Percentiles rank a stretch among this genome's conserved stretches.
Conservation (phyloP, 225 moss, liverwort and hornwort species). For the Sphagnum contortum region DNA sequence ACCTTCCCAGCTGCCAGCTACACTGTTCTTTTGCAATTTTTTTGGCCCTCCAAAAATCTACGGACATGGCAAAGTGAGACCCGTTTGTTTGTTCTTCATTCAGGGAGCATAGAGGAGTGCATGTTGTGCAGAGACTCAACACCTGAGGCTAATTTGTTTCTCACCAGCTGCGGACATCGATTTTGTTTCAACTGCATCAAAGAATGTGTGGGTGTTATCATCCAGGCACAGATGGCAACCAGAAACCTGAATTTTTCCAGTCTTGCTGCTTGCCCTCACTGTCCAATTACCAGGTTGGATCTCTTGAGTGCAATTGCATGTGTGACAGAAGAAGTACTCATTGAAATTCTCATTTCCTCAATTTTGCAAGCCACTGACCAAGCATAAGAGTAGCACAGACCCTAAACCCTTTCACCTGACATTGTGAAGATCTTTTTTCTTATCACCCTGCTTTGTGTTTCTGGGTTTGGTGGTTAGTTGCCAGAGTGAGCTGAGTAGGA, state of each 20-base stretch:
- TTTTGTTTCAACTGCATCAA: slow-evolving; percentile 49
- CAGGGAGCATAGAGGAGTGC: slow-evolving; percentile 23
- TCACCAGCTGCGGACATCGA: slow-evolving; percentile 44
- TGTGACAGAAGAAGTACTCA: background rate
- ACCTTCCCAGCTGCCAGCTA: too few species aligned
- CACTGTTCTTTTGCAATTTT: too few species aligned
- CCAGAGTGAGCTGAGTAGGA: slow-evolving; percentile 51
- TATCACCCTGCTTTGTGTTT: background rate
- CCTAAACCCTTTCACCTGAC: too few species aligned
- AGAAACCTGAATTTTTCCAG: slow-evolving; percentile 20
- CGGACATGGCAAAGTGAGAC: too few species aligned
- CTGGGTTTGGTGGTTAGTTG: slow-evolving; percentile 24
- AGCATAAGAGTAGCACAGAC: too few species aligned
- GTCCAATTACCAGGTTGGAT: slow-evolving; percentile 42
- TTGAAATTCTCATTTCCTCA: background rate
- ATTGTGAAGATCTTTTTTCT: too few species aligned
- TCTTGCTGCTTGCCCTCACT: slow-evolving; percentile 24
- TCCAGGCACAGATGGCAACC: slow-evolving; percentile 28
- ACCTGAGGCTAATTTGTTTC: slow-evolving; percentile 28
- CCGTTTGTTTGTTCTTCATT: background rate
- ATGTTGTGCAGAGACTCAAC: slow-evolving; percentile 37
- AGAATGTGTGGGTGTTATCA: slow-evolving; percentile 23
- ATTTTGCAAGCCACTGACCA: background rate
- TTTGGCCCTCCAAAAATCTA: too few species aligned
- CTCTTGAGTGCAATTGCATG: background rate